A percentile compares a stretch with the other conserved stretches of the same genome.
Conservation (phyloP, 192 early-diverging fungal species). For the Backusella parvicylindrica region DNA sequence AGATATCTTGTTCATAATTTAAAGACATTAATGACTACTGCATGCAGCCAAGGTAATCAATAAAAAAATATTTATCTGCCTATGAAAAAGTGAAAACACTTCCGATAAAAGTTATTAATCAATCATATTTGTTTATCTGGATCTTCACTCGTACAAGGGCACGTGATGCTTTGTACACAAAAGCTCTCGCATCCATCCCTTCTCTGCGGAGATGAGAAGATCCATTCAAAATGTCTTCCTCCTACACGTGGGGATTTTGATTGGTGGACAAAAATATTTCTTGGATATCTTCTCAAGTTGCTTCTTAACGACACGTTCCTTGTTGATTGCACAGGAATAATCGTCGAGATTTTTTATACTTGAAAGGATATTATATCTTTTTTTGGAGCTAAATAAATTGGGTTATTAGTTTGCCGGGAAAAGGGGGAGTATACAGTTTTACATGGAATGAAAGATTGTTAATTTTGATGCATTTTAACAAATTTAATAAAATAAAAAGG, state of each 20-base stretch:
- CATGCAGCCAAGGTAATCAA: not conserved
- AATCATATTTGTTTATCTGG: not conserved
- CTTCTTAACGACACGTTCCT: not conserved
- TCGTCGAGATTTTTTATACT: not conserved
- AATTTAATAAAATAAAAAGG: not conserved
- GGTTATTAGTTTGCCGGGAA: not conserved
- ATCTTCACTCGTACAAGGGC: not conserved
- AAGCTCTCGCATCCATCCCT: not conserved
- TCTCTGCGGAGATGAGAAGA: not conserved
- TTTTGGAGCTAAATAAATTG: not conserved
- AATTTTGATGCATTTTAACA: not conserved
- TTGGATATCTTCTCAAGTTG: not conserved
- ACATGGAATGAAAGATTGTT: not conserved
- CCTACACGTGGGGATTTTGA: not conserved
- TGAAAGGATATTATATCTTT: not conserved
- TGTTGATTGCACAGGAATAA: constrained; percentile 1
- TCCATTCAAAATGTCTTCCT: not conserved
- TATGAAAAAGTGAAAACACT: not conserved
- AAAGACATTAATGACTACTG: not conserved
- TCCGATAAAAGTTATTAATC: not conserved
- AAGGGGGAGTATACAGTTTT: not conserved
- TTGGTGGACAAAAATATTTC: not conserved
- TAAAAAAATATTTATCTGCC: not conserved
- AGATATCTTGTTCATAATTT: not conserved
- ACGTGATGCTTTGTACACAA: not conserved